These are phyloP conservation scores for Eragrostis tef DNA, from an alignment of 202 grass and related monocot species.

Conservation along the genomic window DNA sequence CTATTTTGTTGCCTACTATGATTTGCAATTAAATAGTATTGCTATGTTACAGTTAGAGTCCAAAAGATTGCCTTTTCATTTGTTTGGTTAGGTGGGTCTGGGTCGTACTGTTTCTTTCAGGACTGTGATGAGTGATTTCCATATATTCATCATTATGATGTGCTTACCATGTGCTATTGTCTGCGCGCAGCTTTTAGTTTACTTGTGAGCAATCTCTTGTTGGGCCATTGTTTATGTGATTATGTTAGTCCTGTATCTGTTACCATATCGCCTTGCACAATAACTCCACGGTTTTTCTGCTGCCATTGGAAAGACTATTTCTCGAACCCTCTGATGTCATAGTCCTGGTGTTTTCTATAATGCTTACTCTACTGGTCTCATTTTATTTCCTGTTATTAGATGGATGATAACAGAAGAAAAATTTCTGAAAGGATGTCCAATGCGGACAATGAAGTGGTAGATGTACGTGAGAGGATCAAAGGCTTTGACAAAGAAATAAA, in stretches of 20 bases:
- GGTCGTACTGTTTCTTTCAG: not conserved
- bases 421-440: constrained; percentile 78
- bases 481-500: constrained; percentile 83
- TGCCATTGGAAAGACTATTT: not conserved
- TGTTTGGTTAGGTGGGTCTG: constrained; percentile 11
- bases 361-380: constrained; percentile 21
- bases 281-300: not conserved
- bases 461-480: constrained; percentile 82
- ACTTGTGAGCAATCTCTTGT: not conserved
- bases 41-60: not conserved
- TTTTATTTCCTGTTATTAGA: constrained; percentile 62
- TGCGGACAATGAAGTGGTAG: constrained; percentile 84
- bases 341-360: constrained; percentile 38
- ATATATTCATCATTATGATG: not conserved
- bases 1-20: not conserved
- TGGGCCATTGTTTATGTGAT: not conserved
- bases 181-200: not conserved
- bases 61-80: constrained; percentile 3
- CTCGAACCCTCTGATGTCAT: constrained; percentile 30
- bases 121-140: not conserved
- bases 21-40: constrained; percentile 5
- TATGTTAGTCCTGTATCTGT: not conserved
- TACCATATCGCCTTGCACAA: not conserved
- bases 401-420: constrained; percentile 86
- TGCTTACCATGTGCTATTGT: not conserved